Evolutionary conservation across 2,329 filamentous ascomycete genomes (phyloP), one percentile per base, ranked within the genome.

Genomic region (Didymella exigua): DNA sequence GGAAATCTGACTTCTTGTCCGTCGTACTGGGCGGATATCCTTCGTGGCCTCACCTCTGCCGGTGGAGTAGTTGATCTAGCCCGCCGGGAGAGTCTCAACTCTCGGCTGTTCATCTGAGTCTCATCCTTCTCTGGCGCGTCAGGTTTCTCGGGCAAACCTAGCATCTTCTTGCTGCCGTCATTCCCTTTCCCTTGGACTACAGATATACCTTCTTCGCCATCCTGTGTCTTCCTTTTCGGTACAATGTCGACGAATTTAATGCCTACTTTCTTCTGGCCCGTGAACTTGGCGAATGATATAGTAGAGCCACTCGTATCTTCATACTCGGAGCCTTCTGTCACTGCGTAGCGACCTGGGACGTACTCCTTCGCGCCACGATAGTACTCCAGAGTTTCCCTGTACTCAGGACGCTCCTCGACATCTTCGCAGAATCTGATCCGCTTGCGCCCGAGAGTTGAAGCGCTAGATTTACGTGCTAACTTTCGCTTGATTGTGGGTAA

Each of bases 261-360:
- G 16, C 65, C 62, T 8, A 60, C 43, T 47, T 65, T 69, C 47
- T 55, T 70, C 33, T 61, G 41, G 5, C 69, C 61, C 8, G 64
- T 65, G 26, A 71, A 73, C 21, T 65, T 66, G 7, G 56, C 42
- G n/a, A 61, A 63, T 6, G 57, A 56, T 24, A 59, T 46, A 3
- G 51, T 53, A 16, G 40, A 51, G 1, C 70, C 70, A 30, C 68
- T 71, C 1, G 69, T 71, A 42, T 73, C 70, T 16, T 70, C 50
- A 30, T 61, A 70, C 38, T 68, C 64, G 7, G 46, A 49, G 7
- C 60, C 65, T 50, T 67, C 61, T 5, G 61, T 60, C 6, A 64
- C 60, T 26, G 64, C 67, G 45, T 70, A 65, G n/a, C 67, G 54
- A 8, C 70, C 70, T 4, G 53, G 66, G 4, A 62, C 53, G 43